These are phyloP conservation scores for Pholiota adiposa DNA, from an alignment of 1,284 basidiomycete species.

Conservation along the genomic window DNA sequence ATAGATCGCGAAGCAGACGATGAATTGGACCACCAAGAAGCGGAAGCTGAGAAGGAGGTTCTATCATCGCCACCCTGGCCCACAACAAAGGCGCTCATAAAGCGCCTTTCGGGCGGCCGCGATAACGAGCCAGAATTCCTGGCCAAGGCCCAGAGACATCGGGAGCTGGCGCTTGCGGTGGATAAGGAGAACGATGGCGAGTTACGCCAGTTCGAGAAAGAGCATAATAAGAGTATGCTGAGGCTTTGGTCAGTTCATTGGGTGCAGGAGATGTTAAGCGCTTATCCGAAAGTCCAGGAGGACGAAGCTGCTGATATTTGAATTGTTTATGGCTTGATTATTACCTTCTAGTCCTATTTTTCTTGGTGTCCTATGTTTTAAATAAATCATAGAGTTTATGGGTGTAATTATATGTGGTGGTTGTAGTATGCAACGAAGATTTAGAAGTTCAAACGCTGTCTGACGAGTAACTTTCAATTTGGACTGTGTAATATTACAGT, in stretches of 20 bases:
- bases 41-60: background rate
- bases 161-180: conserved; percentile 1
- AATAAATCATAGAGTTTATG: no score
- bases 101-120: conserved; percentile 1
- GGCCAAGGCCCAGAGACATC: background rate
- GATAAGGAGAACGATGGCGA: background rate
- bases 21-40: background rate
- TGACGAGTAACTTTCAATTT: no score
- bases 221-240: conserved; percentile 4
- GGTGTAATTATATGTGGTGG: no score
- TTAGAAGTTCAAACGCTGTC: no score
- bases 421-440: no score
- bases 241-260: conserved; percentile 11
- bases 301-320: background rate
- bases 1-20: conserved; percentile 3
- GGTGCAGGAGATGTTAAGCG: background rate
- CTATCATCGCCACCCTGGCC: background rate
- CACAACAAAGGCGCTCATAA: background rate
- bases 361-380: no score
- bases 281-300: background rate
- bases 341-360: no score
- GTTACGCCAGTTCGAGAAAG: conserved; percentile 11
- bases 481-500: no score
- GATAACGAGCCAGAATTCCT: background rate
- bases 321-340: no score